Base-by-base conservation (phyloP, 225 moss, liverwort and hornwort species). In the Polytrichum commune region DNA sequence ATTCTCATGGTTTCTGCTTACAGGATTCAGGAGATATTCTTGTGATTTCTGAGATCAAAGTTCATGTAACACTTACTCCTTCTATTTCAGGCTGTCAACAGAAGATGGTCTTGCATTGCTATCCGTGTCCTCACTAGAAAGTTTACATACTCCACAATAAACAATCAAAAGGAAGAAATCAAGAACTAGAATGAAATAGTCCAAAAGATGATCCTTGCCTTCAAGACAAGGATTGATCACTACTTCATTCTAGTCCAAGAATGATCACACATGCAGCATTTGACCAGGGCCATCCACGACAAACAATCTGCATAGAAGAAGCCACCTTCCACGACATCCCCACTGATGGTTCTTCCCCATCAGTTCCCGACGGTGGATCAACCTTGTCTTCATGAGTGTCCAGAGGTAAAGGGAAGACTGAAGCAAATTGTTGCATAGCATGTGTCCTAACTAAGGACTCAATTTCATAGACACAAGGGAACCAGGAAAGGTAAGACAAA, bases 51-150 rank as follows among this genome's bases (percentile, higher is more conserved):
- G 53, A 13, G 28, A 24, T 22, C 20, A n/a, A n/a, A n/a, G 35
- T 29, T 35, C 13, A 13, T 13, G 13, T 16, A 64, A 64, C 55
- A n/a, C 79, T 70, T 70, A 79, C 74, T 70, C 70, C 70, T 79
- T 79, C 9, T 70, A 69, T 66, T 79, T 79, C 25, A 61, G 74
- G 24, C 60, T 66, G 60, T 70, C 65, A 5, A 54, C 25, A 32
- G 54, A 23, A 53, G 35, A n/a, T 18, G 64, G 64, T n/a, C 27
- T 27, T 24, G 29, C 56, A 24, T 30, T 53, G 60, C 74, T 62
- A 30, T 55, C 60, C 8, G 63, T 65, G 70, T 74, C 65, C 38
- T 38, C 10, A 3, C 38, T 9, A 38, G 3, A 3, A 38, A 38
- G 3, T 38, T 38, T 38, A 32, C 32, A 32, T 32, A 38, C 38